phyloP scores from a whole-genome alignment of 164 flowering plant species.

The Cinnamomum chago region DNA sequence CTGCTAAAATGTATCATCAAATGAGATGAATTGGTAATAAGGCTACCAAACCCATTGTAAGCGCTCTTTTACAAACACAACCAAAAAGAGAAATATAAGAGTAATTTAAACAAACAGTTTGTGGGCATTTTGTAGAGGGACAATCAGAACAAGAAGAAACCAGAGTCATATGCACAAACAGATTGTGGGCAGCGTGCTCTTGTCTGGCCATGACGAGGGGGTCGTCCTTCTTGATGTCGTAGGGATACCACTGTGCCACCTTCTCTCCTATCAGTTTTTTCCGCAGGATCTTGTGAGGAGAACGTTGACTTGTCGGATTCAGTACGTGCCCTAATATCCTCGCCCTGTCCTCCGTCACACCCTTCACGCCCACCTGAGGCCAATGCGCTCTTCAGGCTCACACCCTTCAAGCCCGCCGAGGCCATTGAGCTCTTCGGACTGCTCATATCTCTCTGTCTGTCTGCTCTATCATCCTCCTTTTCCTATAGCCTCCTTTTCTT shows the following conservation, averaged over 20 bases:
- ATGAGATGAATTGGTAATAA: too few relatives aligned
- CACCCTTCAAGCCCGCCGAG: constrained; percentile 49
- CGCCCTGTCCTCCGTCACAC: constrained; percentile 75
- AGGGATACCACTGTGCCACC: constrained; percentile 77
- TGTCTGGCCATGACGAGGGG: constrained; percentile 53
- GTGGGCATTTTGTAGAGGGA: background rate
- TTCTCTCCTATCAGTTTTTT: constrained; percentile 89
- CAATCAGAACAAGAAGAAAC: background rate
- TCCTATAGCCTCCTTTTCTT: too few relatives aligned
- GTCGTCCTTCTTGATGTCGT: constrained; percentile 62
- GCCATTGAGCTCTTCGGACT: constrained; percentile 49
- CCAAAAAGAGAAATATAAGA: too few relatives aligned
- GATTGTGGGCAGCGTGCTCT: constrained; percentile 37
- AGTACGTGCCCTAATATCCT: constrained; percentile 81
- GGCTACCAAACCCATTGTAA: too few relatives aligned
- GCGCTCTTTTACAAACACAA: too few relatives aligned
- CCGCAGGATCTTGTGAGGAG: constrained; percentile 68
- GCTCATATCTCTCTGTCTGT: constrained; percentile 13
- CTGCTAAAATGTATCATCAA: too few relatives aligned
- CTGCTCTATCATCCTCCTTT: too few relatives aligned
- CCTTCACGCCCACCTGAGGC: constrained; percentile 45
- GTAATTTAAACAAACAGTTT: too few relatives aligned
- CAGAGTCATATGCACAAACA: background rate
- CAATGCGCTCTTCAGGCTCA: constrained; percentile 51
- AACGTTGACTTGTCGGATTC: constrained; percentile 74